These are phyloP conservation scores for Aspergillus haitiensis DNA, from an alignment of 495 filamentous ascomycete species.

Conservation along the genomic window DNA sequence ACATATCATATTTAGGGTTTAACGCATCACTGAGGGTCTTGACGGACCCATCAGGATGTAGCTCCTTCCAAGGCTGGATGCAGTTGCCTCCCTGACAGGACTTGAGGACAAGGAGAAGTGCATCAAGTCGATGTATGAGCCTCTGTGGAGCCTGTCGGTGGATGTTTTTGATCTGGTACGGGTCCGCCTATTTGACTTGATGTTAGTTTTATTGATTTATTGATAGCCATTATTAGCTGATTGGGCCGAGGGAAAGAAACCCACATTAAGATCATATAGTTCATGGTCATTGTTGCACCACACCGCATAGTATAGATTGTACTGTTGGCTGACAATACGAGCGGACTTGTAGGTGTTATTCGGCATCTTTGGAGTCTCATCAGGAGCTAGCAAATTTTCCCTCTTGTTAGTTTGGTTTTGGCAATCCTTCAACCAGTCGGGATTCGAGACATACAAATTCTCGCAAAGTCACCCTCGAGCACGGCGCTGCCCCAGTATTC, in stretches of 20 bases:
- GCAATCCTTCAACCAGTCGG: neutral
- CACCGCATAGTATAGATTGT: constrained; percentile 63
- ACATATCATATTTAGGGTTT: constrained; percentile 14
- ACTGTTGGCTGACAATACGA: constrained; percentile 53
- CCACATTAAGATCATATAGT: constrained; percentile 59
- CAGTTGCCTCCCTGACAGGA: constrained; percentile 60
- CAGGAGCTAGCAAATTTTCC: constrained; percentile 24
- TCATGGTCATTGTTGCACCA: constrained; percentile 68
- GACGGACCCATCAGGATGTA: constrained; percentile 47
- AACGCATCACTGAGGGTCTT: constrained; percentile 14
- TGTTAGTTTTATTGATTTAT: constrained; percentile 3
- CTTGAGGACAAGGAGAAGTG: constrained; percentile 63
- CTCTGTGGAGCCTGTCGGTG: constrained; percentile 44
- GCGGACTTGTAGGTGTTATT: constrained; percentile 68
- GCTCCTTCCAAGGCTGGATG: constrained; percentile 56
- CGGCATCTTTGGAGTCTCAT: constrained; percentile 21
- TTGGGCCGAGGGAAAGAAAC: constrained; percentile 15
- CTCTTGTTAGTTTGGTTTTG: neutral
- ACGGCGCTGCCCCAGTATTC: constrained; percentile 62
- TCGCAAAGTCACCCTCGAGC: constrained; percentile 47
- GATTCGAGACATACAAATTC: constrained; percentile 28
- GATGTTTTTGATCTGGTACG: constrained; percentile 60
- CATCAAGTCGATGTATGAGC: constrained; percentile 55
- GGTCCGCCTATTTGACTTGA: constrained; percentile 48
- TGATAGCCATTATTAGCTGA: neutral